A percentile compares a stretch with the other conserved stretches of the same genome.
Conservation (phyloP, 352 stramenopile species). For the Elongisporangium anandrum region DNA sequence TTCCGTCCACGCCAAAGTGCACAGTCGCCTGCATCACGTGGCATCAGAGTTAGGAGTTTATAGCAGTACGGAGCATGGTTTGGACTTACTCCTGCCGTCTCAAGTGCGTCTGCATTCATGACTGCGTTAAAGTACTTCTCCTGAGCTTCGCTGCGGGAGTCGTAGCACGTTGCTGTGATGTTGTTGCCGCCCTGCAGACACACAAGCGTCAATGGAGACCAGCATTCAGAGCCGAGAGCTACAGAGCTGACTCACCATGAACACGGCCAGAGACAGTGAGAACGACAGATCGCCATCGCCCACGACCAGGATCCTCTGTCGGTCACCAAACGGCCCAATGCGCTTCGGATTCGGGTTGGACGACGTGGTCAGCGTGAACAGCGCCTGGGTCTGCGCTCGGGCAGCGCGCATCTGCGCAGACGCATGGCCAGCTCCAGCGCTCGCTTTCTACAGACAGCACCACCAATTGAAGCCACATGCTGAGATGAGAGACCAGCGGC, state of each 20-base stretch:
- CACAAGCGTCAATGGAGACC: conserved; percentile 2
- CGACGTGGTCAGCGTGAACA: conserved; percentile 60
- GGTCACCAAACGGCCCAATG: conserved; percentile 69
- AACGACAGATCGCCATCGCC: conserved; percentile 87
- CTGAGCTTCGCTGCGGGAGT: conserved; percentile 60
- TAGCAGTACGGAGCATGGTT: not conserved
- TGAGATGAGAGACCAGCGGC: not conserved
- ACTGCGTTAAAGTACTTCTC: conserved; percentile 70
- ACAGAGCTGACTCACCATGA: conserved; percentile 32
- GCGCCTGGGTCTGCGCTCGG: conserved; percentile 62
- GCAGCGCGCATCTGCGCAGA: conserved; percentile 20
- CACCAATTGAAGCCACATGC: not conserved
- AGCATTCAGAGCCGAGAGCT: not conserved
- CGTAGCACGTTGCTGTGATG: conserved; percentile 70
- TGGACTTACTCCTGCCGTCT: conserved; percentile 66
- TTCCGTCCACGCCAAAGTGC: conserved; percentile 69
- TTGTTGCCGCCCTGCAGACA: conserved; percentile 47
- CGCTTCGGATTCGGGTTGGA: conserved; percentile 85
- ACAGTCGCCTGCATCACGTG: conserved; percentile 34
- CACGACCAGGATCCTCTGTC: conserved; percentile 73
- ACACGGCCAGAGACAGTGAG: conserved; percentile 66
- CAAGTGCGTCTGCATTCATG: conserved; percentile 62
- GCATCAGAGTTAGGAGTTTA: not conserved
- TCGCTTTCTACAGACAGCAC: conserved; percentile 15
- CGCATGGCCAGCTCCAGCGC: conserved; percentile 3